phyloP scores from a whole-genome alignment of 2,329 filamentous ascomycete species.

The Colletotrichum noveboracense region DNA sequence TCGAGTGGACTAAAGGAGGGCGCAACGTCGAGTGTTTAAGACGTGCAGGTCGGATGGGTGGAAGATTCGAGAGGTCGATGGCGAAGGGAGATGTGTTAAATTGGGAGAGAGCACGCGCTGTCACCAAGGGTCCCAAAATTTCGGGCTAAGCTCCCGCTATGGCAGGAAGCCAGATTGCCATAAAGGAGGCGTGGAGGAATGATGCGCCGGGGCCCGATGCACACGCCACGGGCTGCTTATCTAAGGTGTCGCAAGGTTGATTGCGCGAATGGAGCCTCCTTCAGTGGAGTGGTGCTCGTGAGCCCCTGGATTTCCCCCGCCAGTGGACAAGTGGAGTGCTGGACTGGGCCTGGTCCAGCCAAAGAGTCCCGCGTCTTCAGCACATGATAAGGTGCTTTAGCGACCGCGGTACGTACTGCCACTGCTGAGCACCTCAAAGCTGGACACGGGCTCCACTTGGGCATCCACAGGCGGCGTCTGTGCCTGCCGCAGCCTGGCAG shows the following conservation, averaged over 20 bases:
- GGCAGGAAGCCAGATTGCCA: slow-evolving; percentile 24
- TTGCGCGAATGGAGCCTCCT: not conserved
- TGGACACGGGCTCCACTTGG: not conserved
- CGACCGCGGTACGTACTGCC: not conserved
- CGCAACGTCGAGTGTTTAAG: slow-evolving; percentile 17
- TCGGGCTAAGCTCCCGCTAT: slow-evolving; percentile 16
- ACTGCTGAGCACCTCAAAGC: not conserved
- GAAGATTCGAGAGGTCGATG: slow-evolving; percentile 20
- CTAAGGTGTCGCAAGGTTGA: not conserved
- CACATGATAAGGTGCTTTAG: not conserved
- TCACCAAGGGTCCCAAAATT: slow-evolving; percentile 19
- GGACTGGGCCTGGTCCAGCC: not conserved
- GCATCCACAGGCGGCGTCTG: slow-evolving; percentile 11
- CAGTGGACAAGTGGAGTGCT: not conserved
- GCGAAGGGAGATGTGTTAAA: slow-evolving; percentile 23
- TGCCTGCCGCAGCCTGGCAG: slow-evolving; percentile 15
- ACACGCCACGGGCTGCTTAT: slow-evolving; percentile 3
- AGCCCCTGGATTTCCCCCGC: slow-evolving; percentile 3
- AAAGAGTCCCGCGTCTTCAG: not conserved
- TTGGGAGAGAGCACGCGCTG: slow-evolving; percentile 7
- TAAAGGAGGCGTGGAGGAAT: slow-evolving; percentile 21
- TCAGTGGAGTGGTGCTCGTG: not conserved
- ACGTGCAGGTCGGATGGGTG: slow-evolving; percentile 15
- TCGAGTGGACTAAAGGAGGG: not conserved
- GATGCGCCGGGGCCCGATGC: slow-evolving; percentile 15